Conservation (phyloP, 345 rosid genomes). For the Corymbia maculata region DNA sequence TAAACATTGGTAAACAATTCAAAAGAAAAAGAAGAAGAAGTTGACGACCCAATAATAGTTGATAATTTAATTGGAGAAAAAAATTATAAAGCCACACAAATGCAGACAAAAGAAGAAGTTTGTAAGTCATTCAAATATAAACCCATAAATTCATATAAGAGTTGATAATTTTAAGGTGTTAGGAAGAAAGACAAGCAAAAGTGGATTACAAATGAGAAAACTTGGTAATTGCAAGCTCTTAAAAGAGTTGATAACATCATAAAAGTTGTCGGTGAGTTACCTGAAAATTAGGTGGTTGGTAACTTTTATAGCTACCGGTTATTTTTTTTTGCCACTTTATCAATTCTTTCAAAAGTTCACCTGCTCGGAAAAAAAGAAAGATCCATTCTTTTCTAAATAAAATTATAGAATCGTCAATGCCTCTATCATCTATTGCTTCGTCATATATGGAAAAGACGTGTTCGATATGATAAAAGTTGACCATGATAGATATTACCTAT, state of each 20-base stretch:
- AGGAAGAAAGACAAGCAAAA: background rate
- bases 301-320: too few species aligned
- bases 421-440: background rate
- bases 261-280: background rate
- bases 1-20: background rate
- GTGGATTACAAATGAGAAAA: background rate
- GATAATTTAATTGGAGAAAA: background rate
- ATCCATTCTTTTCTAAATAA: too few species aligned
- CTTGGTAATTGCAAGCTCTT: background rate
- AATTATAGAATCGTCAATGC: background rate
- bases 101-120: too few species aligned
- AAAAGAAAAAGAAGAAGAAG: background rate
- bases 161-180: background rate
- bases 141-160: background rate
- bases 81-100: background rate
- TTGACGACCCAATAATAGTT: background rate
- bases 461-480: background rate
- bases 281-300: too few species aligned
- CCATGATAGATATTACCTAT: background rate
- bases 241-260: background rate
- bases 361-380: too few species aligned
- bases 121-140: background rate
- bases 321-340: too few species aligned
- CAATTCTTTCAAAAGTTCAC: too few species aligned
- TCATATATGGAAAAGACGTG: background rate